Base-by-base conservation (phyloP, 371 early-diverging fungal genomes). In the Mortierella sp. region DNA sequence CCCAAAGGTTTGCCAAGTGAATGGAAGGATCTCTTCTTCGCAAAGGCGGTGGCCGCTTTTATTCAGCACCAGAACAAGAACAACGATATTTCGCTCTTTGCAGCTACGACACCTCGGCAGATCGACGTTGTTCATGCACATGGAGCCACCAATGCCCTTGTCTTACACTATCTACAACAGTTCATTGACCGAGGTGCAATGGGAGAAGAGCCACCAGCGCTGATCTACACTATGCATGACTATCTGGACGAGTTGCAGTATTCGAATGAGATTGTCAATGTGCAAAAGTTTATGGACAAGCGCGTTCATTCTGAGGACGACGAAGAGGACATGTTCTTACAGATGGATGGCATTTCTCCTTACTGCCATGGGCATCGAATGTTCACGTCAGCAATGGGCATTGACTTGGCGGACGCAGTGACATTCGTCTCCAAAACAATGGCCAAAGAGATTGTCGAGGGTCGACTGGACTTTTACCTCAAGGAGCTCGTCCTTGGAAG, bases 221-320 rank as follows among this genome's bases (percentile, higher is more conserved):
- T 90, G 38, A 80, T 90, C 12, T 90, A 90, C 61, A 90, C 90
- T 1, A 72, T 90, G 76, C 89, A 90, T 52, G 88, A 90, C 62
- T 87, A 88, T 57, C 49, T 82, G 42, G 88, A 87, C 48, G 90
- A 90, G 51, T 66, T 87, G 8, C 84, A 84, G 47, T 87, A 88
- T 57, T 83, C 86, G 1, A 83, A 87, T 54, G 79, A 82, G 10
- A 47, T 85, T 10, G 64, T 49, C n/a, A 88, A 85, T 31, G 81
- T 87, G 0, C 66, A 79, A 47, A 86, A 83, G 39, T 90, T 90
- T 41, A 62, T 82, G 41, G 81, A 82, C 42, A 53, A 53, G 14
- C 58, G 61, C 10, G 64, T 72, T 23, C 72, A 64, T 34, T 61
- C 64, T 2, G 64, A 79, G 19, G 71, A 70, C 18, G 55, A 66